A percentile compares a stretch with the other conserved stretches of the same genome.
These are phyloP conservation scores for Podila clonocystis DNA, from an alignment of 192 early-diverging fungal genomes.

Conservation along the genomic window DNA sequence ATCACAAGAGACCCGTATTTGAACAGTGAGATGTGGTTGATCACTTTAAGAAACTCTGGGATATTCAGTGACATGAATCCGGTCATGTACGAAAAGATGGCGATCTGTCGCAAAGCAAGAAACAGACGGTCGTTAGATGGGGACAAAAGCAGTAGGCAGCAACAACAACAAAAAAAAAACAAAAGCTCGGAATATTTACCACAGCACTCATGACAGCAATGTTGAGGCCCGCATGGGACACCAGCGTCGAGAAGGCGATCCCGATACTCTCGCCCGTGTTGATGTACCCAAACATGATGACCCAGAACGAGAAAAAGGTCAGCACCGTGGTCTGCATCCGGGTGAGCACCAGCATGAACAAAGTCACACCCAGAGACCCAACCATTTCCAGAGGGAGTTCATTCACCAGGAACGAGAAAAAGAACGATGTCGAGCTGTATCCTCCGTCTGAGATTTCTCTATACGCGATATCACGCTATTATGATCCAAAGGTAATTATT, in stretches of 20 bases:
- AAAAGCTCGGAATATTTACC: slow-evolving; percentile 3
- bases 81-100: slow-evolving; percentile 49
- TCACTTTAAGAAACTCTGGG: slow-evolving; percentile 22
- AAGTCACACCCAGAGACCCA: slow-evolving; percentile 32
- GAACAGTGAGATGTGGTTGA: slow-evolving; percentile 39
- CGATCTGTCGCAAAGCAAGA: slow-evolving; percentile 12
- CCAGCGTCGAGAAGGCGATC: slow-evolving; percentile 38
- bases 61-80: slow-evolving; percentile 51
- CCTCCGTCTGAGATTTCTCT: slow-evolving; percentile 48
- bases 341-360: slow-evolving; percentile 41
- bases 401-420: slow-evolving; percentile 43
- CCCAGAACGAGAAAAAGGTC: slow-evolving; percentile 50
- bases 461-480: slow-evolving; percentile 45
- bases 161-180: not conserved
- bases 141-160: not conserved
- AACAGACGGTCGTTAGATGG: not conserved
- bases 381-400: slow-evolving; percentile 38
- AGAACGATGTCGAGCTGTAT: slow-evolving; percentile 46
- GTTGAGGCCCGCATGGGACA: slow-evolving; percentile 41
- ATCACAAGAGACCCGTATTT: slow-evolving; percentile 40
- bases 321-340: slow-evolving; percentile 30
- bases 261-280: slow-evolving; percentile 50
- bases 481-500: not conserved
- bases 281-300: slow-evolving; percentile 51
- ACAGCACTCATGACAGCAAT: slow-evolving; percentile 47